Evolutionary conservation across 495 filamentous ascomycete species (phyloP).

Genomic region (Tricharina praecox): DNA sequence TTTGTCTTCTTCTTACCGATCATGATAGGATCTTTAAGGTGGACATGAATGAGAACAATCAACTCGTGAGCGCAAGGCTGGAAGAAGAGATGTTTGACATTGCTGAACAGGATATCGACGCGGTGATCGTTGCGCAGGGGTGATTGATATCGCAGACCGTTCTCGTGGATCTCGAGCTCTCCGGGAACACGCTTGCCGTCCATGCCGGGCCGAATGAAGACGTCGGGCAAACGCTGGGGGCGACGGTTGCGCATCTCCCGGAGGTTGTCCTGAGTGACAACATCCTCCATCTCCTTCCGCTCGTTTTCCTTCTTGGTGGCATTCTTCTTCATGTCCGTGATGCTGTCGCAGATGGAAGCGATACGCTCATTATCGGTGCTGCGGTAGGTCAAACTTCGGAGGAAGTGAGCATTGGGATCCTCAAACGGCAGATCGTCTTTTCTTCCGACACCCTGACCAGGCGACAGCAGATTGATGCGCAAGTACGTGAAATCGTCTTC

Average conservation of each 20-base stretch:
- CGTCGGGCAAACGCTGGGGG: constrained; percentile 68
- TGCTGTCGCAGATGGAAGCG: constrained; percentile 71
- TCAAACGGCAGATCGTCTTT: constrained; percentile 95
- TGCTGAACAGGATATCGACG: constrained; percentile 93
- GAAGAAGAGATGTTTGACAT: constrained; percentile 97
- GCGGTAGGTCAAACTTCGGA: constrained; percentile 83
- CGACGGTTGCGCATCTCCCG: constrained; percentile 81
- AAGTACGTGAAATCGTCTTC: constrained; percentile 89
- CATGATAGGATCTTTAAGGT: constrained; percentile 94
- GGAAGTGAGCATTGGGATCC: constrained; percentile 85
- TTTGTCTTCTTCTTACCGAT: constrained; percentile 98
- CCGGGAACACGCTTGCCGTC: constrained; percentile 93
- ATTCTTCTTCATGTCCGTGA: constrained; percentile 84
- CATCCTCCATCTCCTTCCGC: constrained; percentile 98
- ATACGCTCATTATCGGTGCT: constrained; percentile 77
- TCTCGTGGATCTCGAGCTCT: constrained; percentile 92
- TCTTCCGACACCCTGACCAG: constrained; percentile 89
- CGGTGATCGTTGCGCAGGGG: constrained; percentile 62
- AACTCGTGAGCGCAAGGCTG: constrained; percentile 90
- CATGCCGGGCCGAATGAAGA: constrained; percentile 83
- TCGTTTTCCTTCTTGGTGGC: constrained; percentile 83
- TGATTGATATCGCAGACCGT: constrained; percentile 91
- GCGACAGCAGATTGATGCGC: constrained; percentile 91
- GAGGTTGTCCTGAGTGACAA: constrained; percentile 98
- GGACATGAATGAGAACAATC: constrained; percentile 94